Conservation (phyloP, 2,329 filamentous ascomycete genomes). For the Fusarium ramigenum region DNA sequence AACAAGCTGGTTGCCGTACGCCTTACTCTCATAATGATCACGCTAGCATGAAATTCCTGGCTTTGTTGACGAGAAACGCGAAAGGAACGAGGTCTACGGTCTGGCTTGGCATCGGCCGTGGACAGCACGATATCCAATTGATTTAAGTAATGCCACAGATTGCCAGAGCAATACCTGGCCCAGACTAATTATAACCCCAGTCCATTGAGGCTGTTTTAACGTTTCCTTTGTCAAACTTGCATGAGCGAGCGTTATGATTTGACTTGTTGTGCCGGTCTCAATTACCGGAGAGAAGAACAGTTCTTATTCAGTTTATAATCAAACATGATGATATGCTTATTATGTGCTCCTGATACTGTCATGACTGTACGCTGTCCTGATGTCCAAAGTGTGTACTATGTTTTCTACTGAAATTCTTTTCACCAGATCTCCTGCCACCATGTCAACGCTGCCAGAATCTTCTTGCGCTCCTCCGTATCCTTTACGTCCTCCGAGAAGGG, state of each 20-base stretch:
- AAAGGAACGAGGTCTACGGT: neutral
- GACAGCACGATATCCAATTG: neutral
- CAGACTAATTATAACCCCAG: neutral
- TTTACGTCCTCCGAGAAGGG: conserved; percentile 53
- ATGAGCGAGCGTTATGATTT: conserved; percentile 29
- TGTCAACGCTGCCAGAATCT: conserved; percentile 48
- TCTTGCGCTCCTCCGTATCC: conserved; percentile 52
- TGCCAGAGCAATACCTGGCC: neutral
- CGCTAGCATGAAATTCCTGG: neutral
- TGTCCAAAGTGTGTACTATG: neutral
- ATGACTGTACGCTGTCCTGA: neutral
- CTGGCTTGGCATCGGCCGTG: neutral
- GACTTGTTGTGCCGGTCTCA: neutral
- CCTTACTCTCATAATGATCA: neutral
- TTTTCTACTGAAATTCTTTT: neutral
- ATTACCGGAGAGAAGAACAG: neutral
- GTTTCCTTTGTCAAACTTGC: conserved; percentile 4
- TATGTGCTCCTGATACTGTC: neutral
- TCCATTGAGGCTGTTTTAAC: neutral
- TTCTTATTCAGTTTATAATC: neutral
- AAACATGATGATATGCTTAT: neutral
- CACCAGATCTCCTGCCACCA: conserved; percentile 71
- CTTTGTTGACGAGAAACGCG: neutral
- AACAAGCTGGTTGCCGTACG: conserved; percentile 34
- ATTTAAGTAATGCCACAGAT: neutral